Base-by-base conservation (phyloP, 2,329 filamentous ascomycete genomes). In the Cladophialophora bantiana region DNA sequence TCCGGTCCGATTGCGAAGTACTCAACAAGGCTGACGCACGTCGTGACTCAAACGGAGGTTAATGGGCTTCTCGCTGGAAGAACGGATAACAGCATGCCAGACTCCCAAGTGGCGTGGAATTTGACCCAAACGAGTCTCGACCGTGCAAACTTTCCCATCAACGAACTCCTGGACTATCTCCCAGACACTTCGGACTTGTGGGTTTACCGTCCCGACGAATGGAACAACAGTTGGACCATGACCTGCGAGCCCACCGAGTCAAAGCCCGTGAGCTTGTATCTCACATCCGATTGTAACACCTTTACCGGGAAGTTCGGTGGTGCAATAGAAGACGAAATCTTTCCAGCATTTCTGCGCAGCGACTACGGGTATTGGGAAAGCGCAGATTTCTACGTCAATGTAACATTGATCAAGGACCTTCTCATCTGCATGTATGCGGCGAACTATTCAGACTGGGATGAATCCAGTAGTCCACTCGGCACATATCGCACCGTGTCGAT, bases 141-240 rank as follows among this genome's bases (percentile, higher is more conserved):
- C 12, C 53, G 42, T 9, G 65, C 67, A n/a, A 6, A 42, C 7
- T 67, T 69, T 38, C 67, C 65, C 4, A 52, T 55, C 34, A 38
- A 60, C 31, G 36, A 67, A 56, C 48, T 69, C 3, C 36, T 65
- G 32, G 67, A 69, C 42, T 69, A 62, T 48, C 20, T 66, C 50
- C 67, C 67, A 6, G 57, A 67, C 38, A 50, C 65, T 3, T 45
- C 38, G 5, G 52, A 48, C n/a, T 26, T 31, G 7, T 69, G 67
- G 67, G 36, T 52, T 31, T 67, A 69, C 55, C 62, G 36, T 13
- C 53, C 38, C 6, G 59, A 57, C 20, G 64, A 69, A 53, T 69
- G 65, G 65, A 67, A 65, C 15, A 67, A 62, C 48, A 67, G 50
- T 40, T 69, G 67, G 67, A 20, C 34, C 10, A 64, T 69, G 65